These are phyloP conservation scores for Fragilaria crotonensis DNA, from an alignment of 108 stramenopile genomes.

Conservation along the genomic window DNA sequence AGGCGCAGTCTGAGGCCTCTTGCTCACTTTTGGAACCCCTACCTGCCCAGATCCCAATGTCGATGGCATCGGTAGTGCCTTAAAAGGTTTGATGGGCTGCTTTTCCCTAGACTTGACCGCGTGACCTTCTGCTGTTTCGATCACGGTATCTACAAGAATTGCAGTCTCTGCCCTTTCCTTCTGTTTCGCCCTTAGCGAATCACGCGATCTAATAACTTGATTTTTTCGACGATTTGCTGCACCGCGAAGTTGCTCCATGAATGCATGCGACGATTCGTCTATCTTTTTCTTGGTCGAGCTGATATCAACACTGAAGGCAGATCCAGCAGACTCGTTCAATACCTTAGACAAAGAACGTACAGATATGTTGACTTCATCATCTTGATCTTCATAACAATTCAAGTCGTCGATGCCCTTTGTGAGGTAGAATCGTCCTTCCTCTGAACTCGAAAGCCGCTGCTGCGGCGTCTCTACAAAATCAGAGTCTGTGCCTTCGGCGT, in stretches of 20 bases:
- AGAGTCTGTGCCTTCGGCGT: not conserved
- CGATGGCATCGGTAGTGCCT: conserved; percentile 25
- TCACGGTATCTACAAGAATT: not conserved
- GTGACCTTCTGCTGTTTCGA: not conserved
- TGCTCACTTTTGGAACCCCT: conserved; percentile 43
- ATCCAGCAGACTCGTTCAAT: conserved; percentile 9
- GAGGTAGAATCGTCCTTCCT: not conserved
- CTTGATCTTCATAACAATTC: not conserved
- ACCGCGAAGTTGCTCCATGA: conserved; percentile 39
- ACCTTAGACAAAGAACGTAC: not conserved
- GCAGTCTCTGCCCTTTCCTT: conserved; percentile 8
- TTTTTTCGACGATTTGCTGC: conserved; percentile 40
- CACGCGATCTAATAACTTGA: conserved; percentile 33
- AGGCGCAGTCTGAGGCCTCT: conserved; percentile 38
- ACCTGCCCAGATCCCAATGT: conserved; percentile 21
- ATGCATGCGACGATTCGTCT: conserved; percentile 27
- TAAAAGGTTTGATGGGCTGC: conserved; percentile 12
- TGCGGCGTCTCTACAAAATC: not conserved
- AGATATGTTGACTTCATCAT: not conserved
- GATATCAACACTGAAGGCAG: conserved; percentile 7
- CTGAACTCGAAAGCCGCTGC: not conserved
- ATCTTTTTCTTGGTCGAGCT: conserved; percentile 21
- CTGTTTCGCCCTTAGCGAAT: conserved; percentile 44
- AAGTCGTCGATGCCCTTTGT: not conserved
- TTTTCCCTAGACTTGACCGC: not conserved